Evolutionary conservation across 768 basidiomycete species (phyloP), one percentile per base, ranked within the genome.

Genomic region (Boletellus sp.): DNA sequence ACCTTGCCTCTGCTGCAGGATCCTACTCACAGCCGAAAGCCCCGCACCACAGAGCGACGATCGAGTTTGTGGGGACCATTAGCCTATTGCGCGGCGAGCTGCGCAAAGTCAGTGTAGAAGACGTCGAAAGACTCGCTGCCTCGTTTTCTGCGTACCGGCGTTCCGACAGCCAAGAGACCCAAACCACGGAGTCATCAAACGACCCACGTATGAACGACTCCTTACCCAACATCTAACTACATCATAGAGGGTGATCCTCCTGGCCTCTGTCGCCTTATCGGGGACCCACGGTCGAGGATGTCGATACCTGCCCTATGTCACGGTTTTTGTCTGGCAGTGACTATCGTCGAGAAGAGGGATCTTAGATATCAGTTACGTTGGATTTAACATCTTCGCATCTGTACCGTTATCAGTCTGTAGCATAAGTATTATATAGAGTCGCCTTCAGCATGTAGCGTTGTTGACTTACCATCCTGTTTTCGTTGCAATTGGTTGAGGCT

Each of bases 61-160:
- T 33, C 15, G 40, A 48, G 4, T 22, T 10, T n/a, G 26, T 13
- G 11, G 20, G 6, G 31, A 51, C 40, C 10, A n/a, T 40, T 19
- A 19, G 36, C 4, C 16, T 23, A 13, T 22, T 45, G 26, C 20
- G 42, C 12, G 36, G 11, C 23, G 38, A 52, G 28, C 26, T 32
- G 17, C 42, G 34, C 9, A 46, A 47, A 38, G 23, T 52, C 42
- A 55, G 32, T 16, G 48, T 43, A 6, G 53, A 59, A 48, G 59
- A 56, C 13, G 3, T 62, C 22, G 53, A 55, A 52, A 48, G 22
- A 40, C 50, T 60, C 1, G 50, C 50, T 17, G 44, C 56, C 23
- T 59, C 53, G 4, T 51, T 28, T 42, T 53, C 51, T 3, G 13
- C 23, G 26, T 38, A 34, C 43, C 50, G 37, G 41, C 39, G 32